These are phyloP conservation scores for Haemoproteus tartakovskyi DNA, from an alignment of 169 alveolate species.

Conservation along the genomic window DNA sequence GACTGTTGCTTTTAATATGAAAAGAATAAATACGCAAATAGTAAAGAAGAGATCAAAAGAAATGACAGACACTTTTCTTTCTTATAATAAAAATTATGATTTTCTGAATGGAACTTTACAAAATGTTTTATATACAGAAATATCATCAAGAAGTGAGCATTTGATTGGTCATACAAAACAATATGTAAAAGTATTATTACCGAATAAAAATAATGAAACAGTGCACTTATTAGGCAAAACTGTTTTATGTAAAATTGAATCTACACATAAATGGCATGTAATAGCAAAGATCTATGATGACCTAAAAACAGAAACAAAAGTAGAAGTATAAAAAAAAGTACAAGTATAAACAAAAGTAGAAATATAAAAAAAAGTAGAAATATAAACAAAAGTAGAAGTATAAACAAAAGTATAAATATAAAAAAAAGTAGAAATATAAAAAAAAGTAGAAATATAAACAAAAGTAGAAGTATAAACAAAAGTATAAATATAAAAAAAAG, in stretches of 20 bases:
- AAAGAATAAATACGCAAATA: slow-evolving; percentile 83
- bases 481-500: no score
- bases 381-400: no score
- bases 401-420: no score
- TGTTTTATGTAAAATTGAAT: slow-evolving; percentile 21
- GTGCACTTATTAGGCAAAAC: slow-evolving; percentile 11
- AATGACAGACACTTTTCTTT: slow-evolving; percentile 86
- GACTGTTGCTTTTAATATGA: slow-evolving; percentile 76
- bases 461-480: no score
- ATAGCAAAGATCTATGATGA: slow-evolving; percentile 24
- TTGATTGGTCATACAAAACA: slow-evolving; percentile 92
- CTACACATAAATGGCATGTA: slow-evolving; percentile 61
- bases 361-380: no score
- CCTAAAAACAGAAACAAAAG: no score
- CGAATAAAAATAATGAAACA: slow-evolving; percentile 26
- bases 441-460: no score
- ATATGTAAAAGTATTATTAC: slow-evolving; percentile 86
- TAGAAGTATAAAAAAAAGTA: no score
- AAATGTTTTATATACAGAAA: slow-evolving; percentile 86
- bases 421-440: no score
- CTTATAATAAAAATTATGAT: slow-evolving; percentile 84
- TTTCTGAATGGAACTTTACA: slow-evolving; percentile 78
- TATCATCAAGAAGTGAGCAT: slow-evolving; percentile 81
- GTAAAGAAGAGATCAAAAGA: slow-evolving; percentile 87
- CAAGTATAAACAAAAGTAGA: no score